These are phyloP conservation scores for Phytopythium montanum DNA, from an alignment of 352 stramenopile genomes.

Conservation along the genomic window DNA sequence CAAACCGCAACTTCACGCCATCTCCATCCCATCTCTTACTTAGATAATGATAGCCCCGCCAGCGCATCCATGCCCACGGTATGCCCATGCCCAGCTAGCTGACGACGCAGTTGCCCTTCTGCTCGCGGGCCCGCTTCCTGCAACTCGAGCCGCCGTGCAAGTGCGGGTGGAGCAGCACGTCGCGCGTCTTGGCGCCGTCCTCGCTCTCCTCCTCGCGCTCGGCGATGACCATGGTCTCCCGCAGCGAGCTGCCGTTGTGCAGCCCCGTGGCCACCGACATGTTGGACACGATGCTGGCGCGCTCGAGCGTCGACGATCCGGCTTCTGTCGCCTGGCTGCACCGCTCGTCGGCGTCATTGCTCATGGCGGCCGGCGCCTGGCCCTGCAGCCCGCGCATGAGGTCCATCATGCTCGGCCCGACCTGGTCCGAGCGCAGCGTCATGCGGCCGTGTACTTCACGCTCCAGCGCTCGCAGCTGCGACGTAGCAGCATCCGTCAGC, in stretches of 20 bases:
- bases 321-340: slow-evolving; percentile 44
- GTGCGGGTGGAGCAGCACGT: slow-evolving; percentile 9
- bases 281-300: slow-evolving; percentile 58
- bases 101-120: slow-evolving; percentile 35
- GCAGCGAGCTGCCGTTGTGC: slow-evolving; percentile 49
- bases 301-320: slow-evolving; percentile 36
- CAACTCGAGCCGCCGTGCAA: slow-evolving; percentile 14
- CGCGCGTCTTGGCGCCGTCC: slow-evolving; percentile 4
- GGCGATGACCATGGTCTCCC: slow-evolving; percentile 65
- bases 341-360: slow-evolving; percentile 36
- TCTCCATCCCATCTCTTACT: slow-evolving; percentile 3
- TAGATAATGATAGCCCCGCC: slow-evolving; percentile 4
- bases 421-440: slow-evolving; percentile 54
- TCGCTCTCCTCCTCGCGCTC: slow-evolving; percentile 53
- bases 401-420: slow-evolving; percentile 73
- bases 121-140: slow-evolving; percentile 20
- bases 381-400: slow-evolving; percentile 64
- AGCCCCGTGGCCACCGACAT: slow-evolving; percentile 45
- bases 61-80: neutral
- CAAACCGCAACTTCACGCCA: neutral
- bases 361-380: slow-evolving; percentile 16
- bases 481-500: neutral
- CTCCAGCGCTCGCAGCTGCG: slow-evolving; percentile 46
- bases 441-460: slow-evolving; percentile 53
- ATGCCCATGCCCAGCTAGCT: slow-evolving; percentile 14